Base-by-base conservation (phyloP, 2,329 filamentous ascomycete genomes). In the Microsporum ferrugineum region DNA sequence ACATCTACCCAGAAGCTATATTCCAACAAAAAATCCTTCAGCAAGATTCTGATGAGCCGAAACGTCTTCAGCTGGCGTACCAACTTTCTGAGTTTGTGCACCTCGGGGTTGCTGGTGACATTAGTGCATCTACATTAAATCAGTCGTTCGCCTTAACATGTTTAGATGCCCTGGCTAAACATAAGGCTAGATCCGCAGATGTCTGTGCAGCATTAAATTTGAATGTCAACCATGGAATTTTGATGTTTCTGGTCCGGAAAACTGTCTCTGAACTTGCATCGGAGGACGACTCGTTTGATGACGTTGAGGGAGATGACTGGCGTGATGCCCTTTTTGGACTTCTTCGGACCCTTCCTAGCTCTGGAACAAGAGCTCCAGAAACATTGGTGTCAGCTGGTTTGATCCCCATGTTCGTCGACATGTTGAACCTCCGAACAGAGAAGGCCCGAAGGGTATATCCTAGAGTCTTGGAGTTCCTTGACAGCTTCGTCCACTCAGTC, bases 31-130 rank as follows among this genome's bases (percentile, higher is more conserved):
- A 89, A 72, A 83, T 96, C 47, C 80, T 96, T 58, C 88, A 89
- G 65, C 87, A 91, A 66, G 95, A 99, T 70, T 84, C 85, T 41
- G 92, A 97, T 68, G 90, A 96, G 72, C 91, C 91, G 1, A 86
- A 91, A 63, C 84, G 89, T 58, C 87, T 91, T 64, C 94, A 99
- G 73, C 80, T 99, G 29, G 87, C 90, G 2, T 95, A 95, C 69
- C 95, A 99, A 73, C 82, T 99, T 41, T 89, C 89, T 17, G 92
- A 97, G 71, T 78, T 99, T 61, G 87, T 97, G 27, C 91, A 95
- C 67, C 89, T 92, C 8, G 86, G 89, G 3, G 81, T 84, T 4
- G 85, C 87, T 68, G 86, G 84, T 23, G 82, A 87, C 59, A 74
- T 80, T 17, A 78, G 82, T 7, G 83, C 95, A 27, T 88, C 91